Conservation (phyloP, 2,329 filamentous ascomycete genomes). For the Neofusicoccum ribis region DNA sequence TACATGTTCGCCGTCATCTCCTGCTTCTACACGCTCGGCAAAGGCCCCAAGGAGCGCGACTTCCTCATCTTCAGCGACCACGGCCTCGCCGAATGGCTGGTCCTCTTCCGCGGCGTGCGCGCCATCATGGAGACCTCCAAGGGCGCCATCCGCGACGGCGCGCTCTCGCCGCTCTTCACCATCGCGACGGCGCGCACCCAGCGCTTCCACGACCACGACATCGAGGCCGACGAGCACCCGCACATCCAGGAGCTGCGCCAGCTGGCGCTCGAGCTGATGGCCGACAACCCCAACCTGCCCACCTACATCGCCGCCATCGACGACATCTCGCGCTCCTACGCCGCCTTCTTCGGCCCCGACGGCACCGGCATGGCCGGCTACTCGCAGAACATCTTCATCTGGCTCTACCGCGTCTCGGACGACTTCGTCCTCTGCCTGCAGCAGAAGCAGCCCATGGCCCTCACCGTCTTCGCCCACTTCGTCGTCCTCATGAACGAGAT, state of each 20-base stretch:
- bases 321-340: conserved; percentile 1
- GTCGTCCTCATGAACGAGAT: conserved; percentile 5
- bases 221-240: background rate
- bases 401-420: conserved; percentile 10
- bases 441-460: conserved; percentile 5
- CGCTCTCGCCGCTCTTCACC: background rate
- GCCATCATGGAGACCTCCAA: conserved; percentile 2
- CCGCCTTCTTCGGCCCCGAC: background rate
- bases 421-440: conserved; percentile 8
- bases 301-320: conserved; percentile 6
- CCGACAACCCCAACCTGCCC: background rate
- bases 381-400: conserved; percentile 10
- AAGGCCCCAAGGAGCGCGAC: conserved; percentile 7
- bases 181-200: background rate
- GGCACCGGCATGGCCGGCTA: background rate
- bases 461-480: conserved; percentile 14
- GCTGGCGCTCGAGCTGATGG: background rate
- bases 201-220: background rate
- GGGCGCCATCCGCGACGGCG: background rate
- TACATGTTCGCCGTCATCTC: conserved; percentile 14
- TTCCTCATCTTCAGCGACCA: conserved; percentile 16
- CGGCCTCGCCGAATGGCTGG: conserved; percentile 8
- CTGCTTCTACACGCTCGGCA: conserved; percentile 11
- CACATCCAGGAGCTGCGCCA: background rate
- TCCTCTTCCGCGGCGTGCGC: conserved; percentile 9